Conservation (phyloP, 495 filamentous ascomycete species). For the Penicillium angulare region DNA sequence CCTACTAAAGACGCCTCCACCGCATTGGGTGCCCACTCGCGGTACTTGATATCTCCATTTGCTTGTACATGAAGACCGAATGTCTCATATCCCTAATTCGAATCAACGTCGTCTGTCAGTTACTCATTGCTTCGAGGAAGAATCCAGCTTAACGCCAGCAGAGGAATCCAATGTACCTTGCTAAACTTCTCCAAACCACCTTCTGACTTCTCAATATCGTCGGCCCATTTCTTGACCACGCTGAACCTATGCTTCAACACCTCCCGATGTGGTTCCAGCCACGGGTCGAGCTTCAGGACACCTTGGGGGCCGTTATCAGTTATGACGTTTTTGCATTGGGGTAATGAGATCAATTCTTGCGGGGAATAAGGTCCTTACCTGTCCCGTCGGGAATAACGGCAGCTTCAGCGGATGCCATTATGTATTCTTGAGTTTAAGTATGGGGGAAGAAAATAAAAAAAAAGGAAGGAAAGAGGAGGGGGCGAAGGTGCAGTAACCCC, state of each 20-base stretch:
- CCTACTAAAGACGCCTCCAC: slow-evolving; percentile 82
- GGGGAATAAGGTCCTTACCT: slow-evolving; percentile 10
- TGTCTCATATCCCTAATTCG: slow-evolving; percentile 65
- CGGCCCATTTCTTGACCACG: slow-evolving; percentile 86
- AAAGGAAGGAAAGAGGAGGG: neutral
- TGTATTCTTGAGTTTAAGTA: neutral
- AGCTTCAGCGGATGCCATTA: slow-evolving; percentile 9
- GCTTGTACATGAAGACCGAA: slow-evolving; percentile 78
- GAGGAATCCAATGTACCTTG: slow-evolving; percentile 49
- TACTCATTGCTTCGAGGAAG: too few species aligned
- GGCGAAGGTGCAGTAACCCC: slow-evolving; percentile 1
- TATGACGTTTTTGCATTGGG: neutral
- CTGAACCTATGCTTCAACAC: slow-evolving; percentile 71
- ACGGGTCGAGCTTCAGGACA: slow-evolving; percentile 84
- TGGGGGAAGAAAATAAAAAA: slow-evolving; percentile 1
- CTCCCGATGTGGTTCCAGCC: slow-evolving; percentile 80
- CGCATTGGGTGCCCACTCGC: slow-evolving; percentile 96
- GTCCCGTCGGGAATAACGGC: slow-evolving; percentile 14
- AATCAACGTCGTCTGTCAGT: neutral
- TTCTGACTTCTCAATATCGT: slow-evolving; percentile 75
- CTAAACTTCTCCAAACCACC: slow-evolving; percentile 93
- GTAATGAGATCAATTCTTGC: neutral
- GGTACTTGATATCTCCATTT: slow-evolving; percentile 83
- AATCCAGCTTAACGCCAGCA: neutral
- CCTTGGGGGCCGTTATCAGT: slow-evolving; percentile 46